Base-by-base conservation (phyloP, 208 protist genomes). In the Crithidia brevicula region DNA sequence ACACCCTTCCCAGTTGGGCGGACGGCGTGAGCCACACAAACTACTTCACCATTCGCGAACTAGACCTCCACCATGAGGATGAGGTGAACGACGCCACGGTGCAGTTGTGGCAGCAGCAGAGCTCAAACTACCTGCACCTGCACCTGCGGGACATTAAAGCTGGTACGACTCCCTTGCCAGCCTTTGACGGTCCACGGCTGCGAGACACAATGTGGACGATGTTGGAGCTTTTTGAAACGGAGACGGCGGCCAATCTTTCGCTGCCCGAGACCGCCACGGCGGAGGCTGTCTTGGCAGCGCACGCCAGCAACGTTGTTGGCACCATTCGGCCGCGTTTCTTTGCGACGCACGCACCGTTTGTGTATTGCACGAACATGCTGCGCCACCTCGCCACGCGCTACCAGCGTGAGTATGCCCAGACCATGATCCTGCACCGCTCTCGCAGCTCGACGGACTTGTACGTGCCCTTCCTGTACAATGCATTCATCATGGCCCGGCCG, bases 391-490 rank as follows among this genome's bases (percentile, higher is more conserved):
- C 53, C 10, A 43, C 33, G 13, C 75, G 85, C 28, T 85, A 80
- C 66, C 71, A 80, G 57, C 43, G 53, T 10, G 72, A 86, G 67
- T 80, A 83, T 28, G 64, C 79, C 7, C n/a, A 65, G 16, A 60
- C 58, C 15, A 51, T 70, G 8, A 54, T 83, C 11, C 53, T 49
- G 7, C 51, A 81, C 59, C 82, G 66, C 40, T 28, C 36, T 7
- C 80, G 86, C 31, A 61, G 38, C 20, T 43, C 69, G 7, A 25
- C 25, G 6, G 86, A 89, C 43, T 36, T 89, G 3, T 79, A 79
- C 42, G 58, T 81, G 13, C 86, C 86, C 15, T 92, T 88, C 57
- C 51, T 88, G 52, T 85, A 92, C 71, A 83, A 88, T 61, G 82
- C 76, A 51, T 86, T 88, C 43, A 69, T 77, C n/a, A 81, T 88